Conservation (phyloP, 495 filamentous ascomycete genomes). For the Delitschia confertaspora region DNA sequence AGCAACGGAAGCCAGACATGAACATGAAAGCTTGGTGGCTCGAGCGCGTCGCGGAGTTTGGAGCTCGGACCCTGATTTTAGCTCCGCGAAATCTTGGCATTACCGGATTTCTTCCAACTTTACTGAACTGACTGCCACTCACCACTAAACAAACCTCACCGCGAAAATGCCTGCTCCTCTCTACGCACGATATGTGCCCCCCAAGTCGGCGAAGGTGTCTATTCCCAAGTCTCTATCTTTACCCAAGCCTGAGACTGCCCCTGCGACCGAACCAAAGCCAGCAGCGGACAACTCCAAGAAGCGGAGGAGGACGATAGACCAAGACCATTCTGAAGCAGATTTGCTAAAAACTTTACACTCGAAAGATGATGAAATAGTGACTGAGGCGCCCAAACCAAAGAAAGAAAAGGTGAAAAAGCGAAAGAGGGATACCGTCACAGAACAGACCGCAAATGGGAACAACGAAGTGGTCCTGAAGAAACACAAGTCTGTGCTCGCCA, state of each 20-base stretch:
- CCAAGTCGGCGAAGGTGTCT: slow-evolving; percentile 26
- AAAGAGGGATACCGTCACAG: slow-evolving; percentile 13
- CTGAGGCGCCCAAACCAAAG: slow-evolving; percentile 11
- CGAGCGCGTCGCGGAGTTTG: slow-evolving; percentile 3
- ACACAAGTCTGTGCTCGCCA: slow-evolving; percentile 32
- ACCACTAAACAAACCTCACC: not conserved
- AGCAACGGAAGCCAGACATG: too few relatives aligned
- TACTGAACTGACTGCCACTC: too few relatives aligned
- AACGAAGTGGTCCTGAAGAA: slow-evolving; percentile 27
- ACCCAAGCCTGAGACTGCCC: slow-evolving; percentile 2
- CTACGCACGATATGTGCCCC: slow-evolving; percentile 45
- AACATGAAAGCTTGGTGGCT: slow-evolving; percentile 4
- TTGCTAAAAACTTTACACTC: too few relatives aligned
- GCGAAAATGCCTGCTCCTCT: slow-evolving; percentile 36
- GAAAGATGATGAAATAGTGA: not conserved
- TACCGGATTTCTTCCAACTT: slow-evolving; percentile 8
- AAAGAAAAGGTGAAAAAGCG: slow-evolving; percentile 13
- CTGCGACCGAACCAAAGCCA: slow-evolving; percentile 23
- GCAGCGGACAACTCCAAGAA: not conserved
- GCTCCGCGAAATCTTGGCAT: slow-evolving; percentile 22
- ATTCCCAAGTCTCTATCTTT: not conserved
- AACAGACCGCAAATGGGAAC: slow-evolving; percentile 22
- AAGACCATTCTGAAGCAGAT: not conserved
- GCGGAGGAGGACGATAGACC: not conserved
- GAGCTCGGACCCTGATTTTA: too few relatives aligned